Base-by-base conservation (phyloP, 2,329 filamentous ascomycete species). In the Epichloe sibirici region DNA sequence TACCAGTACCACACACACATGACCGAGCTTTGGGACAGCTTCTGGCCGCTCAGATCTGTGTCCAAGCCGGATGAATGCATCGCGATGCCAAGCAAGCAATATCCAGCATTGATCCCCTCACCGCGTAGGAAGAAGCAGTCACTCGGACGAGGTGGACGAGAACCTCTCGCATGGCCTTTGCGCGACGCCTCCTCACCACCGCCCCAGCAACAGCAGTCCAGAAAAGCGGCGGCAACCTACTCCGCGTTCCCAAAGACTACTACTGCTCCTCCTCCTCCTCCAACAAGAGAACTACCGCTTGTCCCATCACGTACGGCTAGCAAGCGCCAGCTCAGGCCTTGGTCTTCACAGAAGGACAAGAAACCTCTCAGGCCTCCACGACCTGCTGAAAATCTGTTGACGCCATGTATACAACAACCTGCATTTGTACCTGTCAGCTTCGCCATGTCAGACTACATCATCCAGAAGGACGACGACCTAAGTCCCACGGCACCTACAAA, bases 11-110 rank as follows among this genome's bases (percentile, higher is more conserved):
- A 74, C 52, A 61, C 68, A 21, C 69, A 74, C 35, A 67, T 68
- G 5, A 62, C 69, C 28, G 70, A 75, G 57, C 61, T 77, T 2
- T 79, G 76, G 75, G 73, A 78, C 58, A 73, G 66, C 51, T 79
- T 77, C 59, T 77, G 74, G 75, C 37, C 48, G 17, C 31, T 31
- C 21, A 38, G 35, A 11, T 21, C 39, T 8, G 25, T 12, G 21
- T 44, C 35, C 17, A 51, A 40, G n/a, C 11, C 15, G 15, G 54
- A 56, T 15, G 52, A 57, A 48, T 54, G 12, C 40, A 48, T 1
- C 17, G 45, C 53, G 37, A 55, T 55, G 21, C 53, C 61, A 9
- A 59, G 54, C 46, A 65, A 65, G 55, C 64, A 67, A 23, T 65
- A 65, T 52, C 63, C 63, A 21, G 65, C 65, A 12, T 53, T 66